Evolutionary conservation across 148 eudicot species (phyloP), one percentile per base, ranked within the genome.

Genomic region (Beta vulgaris): DNA sequence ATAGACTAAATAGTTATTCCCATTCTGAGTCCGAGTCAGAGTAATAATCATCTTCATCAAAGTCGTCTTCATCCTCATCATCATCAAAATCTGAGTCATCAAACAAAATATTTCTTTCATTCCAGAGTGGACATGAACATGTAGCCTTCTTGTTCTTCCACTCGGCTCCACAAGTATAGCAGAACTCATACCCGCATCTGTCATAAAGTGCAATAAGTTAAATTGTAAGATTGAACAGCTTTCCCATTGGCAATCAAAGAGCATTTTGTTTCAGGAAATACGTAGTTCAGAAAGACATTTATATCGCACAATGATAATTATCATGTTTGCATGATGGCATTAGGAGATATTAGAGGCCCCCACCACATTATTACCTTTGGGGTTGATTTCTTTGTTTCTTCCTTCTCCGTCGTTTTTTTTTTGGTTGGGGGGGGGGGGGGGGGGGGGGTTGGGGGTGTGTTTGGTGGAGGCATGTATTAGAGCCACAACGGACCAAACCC

Each of bases 81-180:
- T 76, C 76, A 18, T 71, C 79, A 16, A 9, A 25, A 3, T 84
- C 84, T 14, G 77, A 68, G 9, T 82, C 82, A 5, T 74, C 79
- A 10, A 60, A 49, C 53, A 87, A 4, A 40, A 86, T 75, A 68
- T 82, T 71, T 1, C 46, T 76, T 64, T 88, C 86, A 75, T 84
- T 85, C 91, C 91, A 86, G 26, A 86, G 82, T 32, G 82, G 79
- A 79, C 92, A 88, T 21, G 79, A 55, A 75, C 92, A 88, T 11
- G 85, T 88, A 11, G 84, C 78, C 53, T 83, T 83, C 85, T 83
- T 83, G 55, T 85, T 74, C 76, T 77, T 81, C 89, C 89, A 88
- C 79, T 73, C 82, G 12, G 87, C 85, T 64, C 91, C 91, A 76
- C 91, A 88, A 19, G 79, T 84, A 72, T 88, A 84, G 84, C 91